Evolutionary conservation across 2,329 filamentous ascomycete genomes (phyloP), one percentile per base, ranked within the genome.

Genomic region (Colletotrichum sojae): DNA sequence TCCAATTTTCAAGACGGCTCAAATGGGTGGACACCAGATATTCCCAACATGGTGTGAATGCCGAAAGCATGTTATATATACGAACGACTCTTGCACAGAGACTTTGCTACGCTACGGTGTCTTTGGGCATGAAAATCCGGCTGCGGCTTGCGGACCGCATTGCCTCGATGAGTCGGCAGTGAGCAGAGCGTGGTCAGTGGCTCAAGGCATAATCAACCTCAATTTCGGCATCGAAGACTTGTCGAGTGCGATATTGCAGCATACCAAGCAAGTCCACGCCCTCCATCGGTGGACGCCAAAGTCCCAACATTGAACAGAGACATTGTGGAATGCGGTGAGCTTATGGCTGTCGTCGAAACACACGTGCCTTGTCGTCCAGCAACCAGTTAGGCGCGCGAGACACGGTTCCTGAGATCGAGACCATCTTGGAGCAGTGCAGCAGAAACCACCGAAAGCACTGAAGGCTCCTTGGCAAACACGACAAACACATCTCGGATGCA

Each of bases 321-420:
- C 20, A 31, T 36, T 18, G 18, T 27, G 36, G 43, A 62, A 49
- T 39, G 36, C n/a, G 12, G 36, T 43, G 36, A 43, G 20, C 27
- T 27, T 48, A 15, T 48, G 58, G 51, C 31, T 31, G 22, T 45
- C 43, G 22, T 46, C 15, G 25, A 63, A 63, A 53, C 52, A 57
- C 45, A 57, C 52, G 64, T 57, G 52, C 52, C 52, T 20, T 43
- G 15, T 53, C 36, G 22, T 52, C 9, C 27, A 40, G 51, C 45
- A 45, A 27, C 18, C 39, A 64, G 45, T n/a, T n/a, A n/a, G n/a
- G 39, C 15, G 43, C 39, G 36, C 57, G 16, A 49, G 57, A 53
- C 12, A 62, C 25, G 43, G 63, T 49, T 20, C 43, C 40, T 31
- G 57, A 36, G 31, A 9, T 10, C 8, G 57, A 36, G 31, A 9